Evolutionary conservation across 768 basidiomycete genomes (phyloP).

Genomic region (Panellus pusillus): DNA sequence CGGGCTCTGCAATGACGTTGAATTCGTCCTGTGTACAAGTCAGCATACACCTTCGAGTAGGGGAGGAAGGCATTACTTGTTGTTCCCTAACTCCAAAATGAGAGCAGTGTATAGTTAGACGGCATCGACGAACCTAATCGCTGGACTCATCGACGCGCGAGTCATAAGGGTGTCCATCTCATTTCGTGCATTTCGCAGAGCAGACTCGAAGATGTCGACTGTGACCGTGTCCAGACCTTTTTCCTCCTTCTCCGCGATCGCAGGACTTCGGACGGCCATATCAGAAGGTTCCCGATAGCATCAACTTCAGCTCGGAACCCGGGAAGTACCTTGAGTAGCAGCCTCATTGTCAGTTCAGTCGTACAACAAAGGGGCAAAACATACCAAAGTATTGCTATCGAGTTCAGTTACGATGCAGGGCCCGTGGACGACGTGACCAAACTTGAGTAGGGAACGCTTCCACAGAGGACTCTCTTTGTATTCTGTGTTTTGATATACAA

Average conservation of each 20-base stretch:
- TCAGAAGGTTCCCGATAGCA: conserved; percentile 15
- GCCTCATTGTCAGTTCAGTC: neutral
- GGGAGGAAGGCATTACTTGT: neutral
- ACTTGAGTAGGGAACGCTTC: conserved; percentile 6
- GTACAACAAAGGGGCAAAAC: neutral
- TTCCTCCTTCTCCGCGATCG: neutral
- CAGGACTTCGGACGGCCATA: conserved; percentile 8
- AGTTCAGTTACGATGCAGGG: conserved; percentile 1
- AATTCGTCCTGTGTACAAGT: conserved; percentile 6
- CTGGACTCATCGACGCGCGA: conserved; percentile 11
- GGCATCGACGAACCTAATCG: neutral
- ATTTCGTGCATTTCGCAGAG: conserved; percentile 16
- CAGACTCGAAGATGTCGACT: conserved; percentile 17
- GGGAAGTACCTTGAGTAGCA: conserved; percentile 6
- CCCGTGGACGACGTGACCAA: conserved; percentile 6
- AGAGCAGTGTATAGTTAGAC: no score
- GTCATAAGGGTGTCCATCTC: conserved; percentile 21
- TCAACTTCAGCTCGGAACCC: conserved; percentile 17
- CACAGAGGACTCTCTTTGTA: conserved; percentile 12
- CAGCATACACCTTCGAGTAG: no score
- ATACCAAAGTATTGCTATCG: no score
- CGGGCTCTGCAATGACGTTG: conserved; percentile 14
- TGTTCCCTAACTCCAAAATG: neutral
- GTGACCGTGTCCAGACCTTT: conserved; percentile 12
- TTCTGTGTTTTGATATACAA: conserved; percentile 1